Conservation (phyloP, 495 filamentous ascomycete genomes). For the Stereocaulon alpinum region DNA sequence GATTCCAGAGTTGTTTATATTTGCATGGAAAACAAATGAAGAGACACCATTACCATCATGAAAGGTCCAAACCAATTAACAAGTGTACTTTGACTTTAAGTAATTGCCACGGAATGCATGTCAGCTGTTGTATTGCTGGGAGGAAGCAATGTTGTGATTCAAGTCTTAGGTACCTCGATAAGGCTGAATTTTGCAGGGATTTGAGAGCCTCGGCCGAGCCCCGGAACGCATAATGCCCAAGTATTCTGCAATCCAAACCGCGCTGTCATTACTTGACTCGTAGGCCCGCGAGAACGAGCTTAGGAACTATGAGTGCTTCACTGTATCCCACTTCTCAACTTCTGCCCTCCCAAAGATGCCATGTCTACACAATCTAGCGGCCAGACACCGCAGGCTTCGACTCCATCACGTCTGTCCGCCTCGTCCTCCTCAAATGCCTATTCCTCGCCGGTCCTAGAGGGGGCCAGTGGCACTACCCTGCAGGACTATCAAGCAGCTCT, state of each 20-base stretch:
- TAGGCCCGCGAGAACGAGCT: background rate
- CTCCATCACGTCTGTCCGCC: background rate
- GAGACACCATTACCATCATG: background rate
- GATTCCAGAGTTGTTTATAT: background rate
- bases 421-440: background rate
- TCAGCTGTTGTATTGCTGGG: no score
- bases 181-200: constrained; percentile 1
- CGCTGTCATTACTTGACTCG: no score
- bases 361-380: constrained; percentile 19
- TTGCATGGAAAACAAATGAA: background rate
- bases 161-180: background rate
- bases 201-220: background rate
- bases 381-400: constrained; percentile 1
- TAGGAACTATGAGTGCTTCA: constrained; percentile 7
- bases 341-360: constrained; percentile 11
- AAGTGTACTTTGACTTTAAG: no score
- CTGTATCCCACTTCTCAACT: background rate
- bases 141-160: no score
- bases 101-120: no score
- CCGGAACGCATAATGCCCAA: no score
- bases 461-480: background rate
- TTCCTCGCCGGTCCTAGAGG: background rate
- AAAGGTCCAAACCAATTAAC: no score
- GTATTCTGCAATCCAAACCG: no score
- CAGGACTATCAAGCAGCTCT: background rate